Evolutionary conservation across 2,329 filamentous ascomycete species (phyloP).

Genomic region (Epichloe uncinata): DNA sequence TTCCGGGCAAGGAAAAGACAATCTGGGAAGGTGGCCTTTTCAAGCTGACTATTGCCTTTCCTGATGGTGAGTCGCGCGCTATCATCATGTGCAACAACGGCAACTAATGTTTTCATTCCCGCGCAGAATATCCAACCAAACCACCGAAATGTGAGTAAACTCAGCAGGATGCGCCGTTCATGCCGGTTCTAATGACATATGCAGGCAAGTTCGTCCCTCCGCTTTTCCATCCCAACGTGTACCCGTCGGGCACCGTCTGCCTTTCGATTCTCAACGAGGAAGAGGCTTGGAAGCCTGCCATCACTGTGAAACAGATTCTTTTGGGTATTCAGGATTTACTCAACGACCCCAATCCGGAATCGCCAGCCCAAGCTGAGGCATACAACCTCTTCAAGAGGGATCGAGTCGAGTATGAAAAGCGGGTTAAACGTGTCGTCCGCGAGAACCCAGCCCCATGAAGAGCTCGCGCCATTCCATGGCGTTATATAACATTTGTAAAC

Average conservation of each 20-base stretch:
- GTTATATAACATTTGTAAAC: background rate
- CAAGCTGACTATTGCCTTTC: conserved; percentile 85
- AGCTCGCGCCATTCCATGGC: conserved; percentile 6
- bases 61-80: conserved; percentile 56
- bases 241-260: conserved; percentile 94
- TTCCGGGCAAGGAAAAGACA: conserved; percentile 92
- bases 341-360: conserved; percentile 93
- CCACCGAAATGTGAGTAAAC: conserved; percentile 79
- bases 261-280: conserved; percentile 96
- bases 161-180: background rate
- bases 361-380: conserved; percentile 89
- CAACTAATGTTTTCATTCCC: background rate
- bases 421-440: conserved; percentile 72
- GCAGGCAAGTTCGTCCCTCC: conserved; percentile 91
- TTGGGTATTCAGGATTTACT: conserved; percentile 92
- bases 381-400: conserved; percentile 97
- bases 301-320: conserved; percentile 95
- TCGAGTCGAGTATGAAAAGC: conserved; percentile 71
- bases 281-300: conserved; percentile 95
- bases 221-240: conserved; percentile 96
- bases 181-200: background rate
- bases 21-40: conserved; percentile 97
- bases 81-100: background rate
- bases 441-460: conserved; percentile 68
- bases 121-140: conserved; percentile 88